Conservation (phyloP, 2,329 filamentous ascomycete genomes). For the Alternaria conjuncta region DNA sequence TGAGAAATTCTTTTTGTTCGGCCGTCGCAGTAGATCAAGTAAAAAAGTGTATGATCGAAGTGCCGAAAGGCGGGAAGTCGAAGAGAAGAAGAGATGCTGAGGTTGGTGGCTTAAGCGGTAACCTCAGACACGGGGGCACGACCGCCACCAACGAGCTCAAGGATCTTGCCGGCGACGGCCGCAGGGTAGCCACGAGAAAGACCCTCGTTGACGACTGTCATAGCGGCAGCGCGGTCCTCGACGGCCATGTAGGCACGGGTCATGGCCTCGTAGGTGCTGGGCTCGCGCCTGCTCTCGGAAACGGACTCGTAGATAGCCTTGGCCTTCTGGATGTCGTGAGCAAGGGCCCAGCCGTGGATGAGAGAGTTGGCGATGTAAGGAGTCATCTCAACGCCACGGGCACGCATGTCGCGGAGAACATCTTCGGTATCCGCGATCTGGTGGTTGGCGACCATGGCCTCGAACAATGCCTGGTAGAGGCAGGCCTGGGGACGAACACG, state of each 20-base stretch:
- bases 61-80: neutral
- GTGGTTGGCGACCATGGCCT: conserved; percentile 96
- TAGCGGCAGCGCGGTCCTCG: conserved; percentile 78
- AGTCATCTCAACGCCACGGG: conserved; percentile 79
- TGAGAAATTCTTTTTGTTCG: conserved; percentile 22
- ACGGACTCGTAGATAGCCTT: conserved; percentile 81
- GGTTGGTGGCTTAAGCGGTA: conserved; percentile 14
- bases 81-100: conserved; percentile 11
- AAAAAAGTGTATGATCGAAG: conserved; percentile 18
- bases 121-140: conserved; percentile 30
- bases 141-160: conserved; percentile 73
- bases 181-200: conserved; percentile 86
- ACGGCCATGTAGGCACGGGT: conserved; percentile 87
- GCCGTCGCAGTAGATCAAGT: conserved; percentile 22
- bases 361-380: conserved; percentile 98
- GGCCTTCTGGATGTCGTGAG: conserved; percentile 80
- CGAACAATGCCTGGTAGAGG: conserved; percentile 95
- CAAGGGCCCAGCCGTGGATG: conserved; percentile 93
- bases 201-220: conserved; percentile 86
- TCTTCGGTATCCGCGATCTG: conserved; percentile 73
- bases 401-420: conserved; percentile 77
- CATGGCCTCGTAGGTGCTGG: conserved; percentile 99
- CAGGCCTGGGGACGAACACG: conserved; percentile 78
- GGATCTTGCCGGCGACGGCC: conserved; percentile 91
- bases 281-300: conserved; percentile 79